These are phyloP conservation scores for Carex kokanica DNA, from an alignment of 176 grass and related monocot genomes.

Conservation along the genomic window DNA sequence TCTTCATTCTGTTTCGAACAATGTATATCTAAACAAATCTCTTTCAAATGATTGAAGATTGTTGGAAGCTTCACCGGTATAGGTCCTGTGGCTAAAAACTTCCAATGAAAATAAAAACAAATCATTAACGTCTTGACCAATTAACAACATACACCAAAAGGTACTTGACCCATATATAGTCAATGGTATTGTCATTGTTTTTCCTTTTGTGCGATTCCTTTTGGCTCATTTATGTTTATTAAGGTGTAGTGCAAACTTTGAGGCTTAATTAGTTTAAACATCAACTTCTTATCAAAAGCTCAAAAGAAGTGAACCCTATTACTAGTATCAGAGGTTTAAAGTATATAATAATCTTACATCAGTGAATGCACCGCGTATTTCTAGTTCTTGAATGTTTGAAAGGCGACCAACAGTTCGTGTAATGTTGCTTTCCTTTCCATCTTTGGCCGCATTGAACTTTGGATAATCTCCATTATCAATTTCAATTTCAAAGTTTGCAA, in stretches of 20 bases:
- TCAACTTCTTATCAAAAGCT: neutral
- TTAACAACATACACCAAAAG: neutral
- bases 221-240: neutral
- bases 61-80: neutral
- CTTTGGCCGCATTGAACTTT: slow-evolving; percentile 1
- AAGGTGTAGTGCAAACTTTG: neutral
- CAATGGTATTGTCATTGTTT: neutral
- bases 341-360: slow-evolving; percentile 20
- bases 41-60: slow-evolving; percentile 27
- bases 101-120: neutral
- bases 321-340: neutral
- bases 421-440: slow-evolving; percentile 24
- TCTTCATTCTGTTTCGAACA: slow-evolving; percentile 15
- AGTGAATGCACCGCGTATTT: neutral
- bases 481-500: slow-evolving; percentile 1
- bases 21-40: slow-evolving; percentile 23
- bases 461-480: neutral
- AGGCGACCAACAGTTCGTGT: slow-evolving; percentile 28
- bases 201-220: neutral
- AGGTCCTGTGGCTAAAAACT: too few relatives aligned
- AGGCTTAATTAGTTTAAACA: neutral
- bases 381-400: slow-evolving; percentile 37
- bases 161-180: neutral
- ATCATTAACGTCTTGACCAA: neutral
- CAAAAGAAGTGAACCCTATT: neutral